Evolutionary conservation across 2,329 filamentous ascomycete species (phyloP).

Genomic region (Diaporthe helianthi): DNA sequence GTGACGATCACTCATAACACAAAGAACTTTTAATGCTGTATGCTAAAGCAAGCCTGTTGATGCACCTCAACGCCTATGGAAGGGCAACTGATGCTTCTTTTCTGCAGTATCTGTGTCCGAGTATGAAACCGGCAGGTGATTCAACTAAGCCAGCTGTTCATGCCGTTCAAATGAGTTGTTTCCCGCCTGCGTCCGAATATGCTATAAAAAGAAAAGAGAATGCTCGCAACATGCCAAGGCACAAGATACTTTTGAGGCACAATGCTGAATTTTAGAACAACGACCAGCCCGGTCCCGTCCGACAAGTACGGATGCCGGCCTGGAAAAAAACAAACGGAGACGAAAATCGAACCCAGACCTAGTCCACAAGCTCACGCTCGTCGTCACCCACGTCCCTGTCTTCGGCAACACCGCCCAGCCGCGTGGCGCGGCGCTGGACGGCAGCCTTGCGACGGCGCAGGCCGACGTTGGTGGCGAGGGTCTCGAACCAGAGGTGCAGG

Average conservation of each 20-base stretch:
- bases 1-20: neutral
- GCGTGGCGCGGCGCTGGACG: neutral
- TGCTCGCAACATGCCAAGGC: neutral
- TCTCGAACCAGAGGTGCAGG: conserved; percentile 33
- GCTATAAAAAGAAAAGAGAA: neutral
- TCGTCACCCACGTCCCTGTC: conserved; percentile 1
- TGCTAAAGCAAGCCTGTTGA: neutral
- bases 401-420: conserved; percentile 25
- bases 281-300: neutral
- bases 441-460: conserved; percentile 18
- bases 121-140: neutral
- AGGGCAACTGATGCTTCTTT: neutral
- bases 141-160: neutral
- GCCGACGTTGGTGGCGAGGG: conserved; percentile 27
- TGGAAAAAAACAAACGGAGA: no score
- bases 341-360: neutral
- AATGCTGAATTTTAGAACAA: neutral
- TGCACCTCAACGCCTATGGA: neutral
- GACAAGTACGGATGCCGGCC: no score
- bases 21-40: neutral
- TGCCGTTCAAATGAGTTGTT: neutral
- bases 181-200: neutral
- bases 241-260: no score
- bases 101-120: neutral
- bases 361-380: neutral